Percentiles rank a stretch among this genome's conserved stretches.
Conservation (phyloP, 495 filamentous ascomycete species). For the Cryomyces minteri region DNA sequence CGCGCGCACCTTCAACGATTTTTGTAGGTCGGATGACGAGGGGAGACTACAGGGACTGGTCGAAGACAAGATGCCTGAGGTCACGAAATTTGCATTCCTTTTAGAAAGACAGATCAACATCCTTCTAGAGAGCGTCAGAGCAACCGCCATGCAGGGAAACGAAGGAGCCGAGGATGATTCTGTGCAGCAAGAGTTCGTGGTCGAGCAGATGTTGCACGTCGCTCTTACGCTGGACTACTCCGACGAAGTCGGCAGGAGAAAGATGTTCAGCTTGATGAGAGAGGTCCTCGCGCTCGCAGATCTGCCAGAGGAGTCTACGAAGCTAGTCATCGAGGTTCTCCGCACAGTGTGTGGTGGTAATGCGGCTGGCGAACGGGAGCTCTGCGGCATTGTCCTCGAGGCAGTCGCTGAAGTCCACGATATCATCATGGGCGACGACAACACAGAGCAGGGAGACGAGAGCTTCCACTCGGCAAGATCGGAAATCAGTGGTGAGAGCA, state of each 20-base stretch:
- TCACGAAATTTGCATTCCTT: conserved; percentile 71
- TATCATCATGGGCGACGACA: conserved; percentile 43
- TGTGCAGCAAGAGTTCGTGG: conserved; percentile 78
- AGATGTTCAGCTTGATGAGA: conserved; percentile 81
- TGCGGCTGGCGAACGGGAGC: conserved; percentile 69
- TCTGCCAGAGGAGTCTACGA: conserved; percentile 81
- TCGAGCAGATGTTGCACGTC: conserved; percentile 88
- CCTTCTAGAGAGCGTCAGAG: conserved; percentile 48
- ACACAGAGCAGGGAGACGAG: conserved; percentile 41
- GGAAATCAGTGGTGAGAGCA: conserved; percentile 48
- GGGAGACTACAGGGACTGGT: conserved; percentile 49
- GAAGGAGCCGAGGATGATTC: conserved; percentile 56
- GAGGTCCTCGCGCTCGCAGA: conserved; percentile 73
- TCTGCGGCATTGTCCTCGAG: conserved; percentile 82
- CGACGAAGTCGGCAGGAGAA: conserved; percentile 82
- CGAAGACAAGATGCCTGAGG: conserved; percentile 90
- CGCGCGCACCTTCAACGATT: conserved; percentile 81
- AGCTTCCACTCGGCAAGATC: conserved; percentile 85
- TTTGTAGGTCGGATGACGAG: conserved; percentile 46
- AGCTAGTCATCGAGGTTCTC: conserved; percentile 67
- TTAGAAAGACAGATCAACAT: conserved; percentile 61
- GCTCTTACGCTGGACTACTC: conserved; percentile 81
- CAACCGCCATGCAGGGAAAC: conserved; percentile 29
- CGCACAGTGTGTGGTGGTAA: conserved; percentile 63
- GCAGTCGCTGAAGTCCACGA: conserved; percentile 93